These are phyloP conservation scores for Phialophora verrucosa DNA, from an alignment of 2,329 filamentous ascomycete species.

Conservation along the genomic window DNA sequence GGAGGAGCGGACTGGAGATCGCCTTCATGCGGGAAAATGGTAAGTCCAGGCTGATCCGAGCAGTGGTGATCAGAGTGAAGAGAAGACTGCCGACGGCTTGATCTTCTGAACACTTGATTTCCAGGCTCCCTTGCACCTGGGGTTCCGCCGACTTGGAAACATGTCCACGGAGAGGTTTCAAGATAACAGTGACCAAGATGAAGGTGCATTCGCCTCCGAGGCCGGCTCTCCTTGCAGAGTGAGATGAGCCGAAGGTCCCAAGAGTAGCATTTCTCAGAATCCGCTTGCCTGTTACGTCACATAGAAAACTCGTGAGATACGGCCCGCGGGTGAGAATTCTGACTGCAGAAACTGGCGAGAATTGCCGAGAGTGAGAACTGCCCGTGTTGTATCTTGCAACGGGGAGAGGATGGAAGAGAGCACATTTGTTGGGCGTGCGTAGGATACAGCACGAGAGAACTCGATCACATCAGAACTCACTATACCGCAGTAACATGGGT, in stretches of 20 bases:
- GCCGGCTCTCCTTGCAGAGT: neutral
- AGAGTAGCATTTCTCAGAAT: neutral
- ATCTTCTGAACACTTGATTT: neutral
- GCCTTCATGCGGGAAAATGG: neutral
- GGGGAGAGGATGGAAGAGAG: neutral
- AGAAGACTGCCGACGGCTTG: neutral
- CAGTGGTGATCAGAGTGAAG: neutral
- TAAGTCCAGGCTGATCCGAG: neutral
- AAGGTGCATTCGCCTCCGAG: neutral
- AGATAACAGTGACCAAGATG: neutral
- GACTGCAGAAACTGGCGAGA: neutral
- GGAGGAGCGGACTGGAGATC: neutral
- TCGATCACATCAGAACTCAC: constrained; percentile 10
- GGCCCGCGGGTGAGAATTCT: neutral
- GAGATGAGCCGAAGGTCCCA: neutral
- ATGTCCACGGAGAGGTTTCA: neutral
- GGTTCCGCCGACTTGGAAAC: neutral
- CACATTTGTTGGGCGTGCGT: constrained; percentile 27
- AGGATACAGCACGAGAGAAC: constrained; percentile 24
- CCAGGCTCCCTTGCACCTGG: neutral
- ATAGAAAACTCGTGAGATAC: neutral
- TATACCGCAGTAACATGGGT: neutral
- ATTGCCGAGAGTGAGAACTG: constrained; percentile 8
- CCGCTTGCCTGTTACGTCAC: neutral
- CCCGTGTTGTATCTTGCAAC: neutral